These are phyloP conservation scores for Kodamaea nitidulidarum DNA, from an alignment of 805 yeast genomes.

Conservation along the genomic window DNA sequence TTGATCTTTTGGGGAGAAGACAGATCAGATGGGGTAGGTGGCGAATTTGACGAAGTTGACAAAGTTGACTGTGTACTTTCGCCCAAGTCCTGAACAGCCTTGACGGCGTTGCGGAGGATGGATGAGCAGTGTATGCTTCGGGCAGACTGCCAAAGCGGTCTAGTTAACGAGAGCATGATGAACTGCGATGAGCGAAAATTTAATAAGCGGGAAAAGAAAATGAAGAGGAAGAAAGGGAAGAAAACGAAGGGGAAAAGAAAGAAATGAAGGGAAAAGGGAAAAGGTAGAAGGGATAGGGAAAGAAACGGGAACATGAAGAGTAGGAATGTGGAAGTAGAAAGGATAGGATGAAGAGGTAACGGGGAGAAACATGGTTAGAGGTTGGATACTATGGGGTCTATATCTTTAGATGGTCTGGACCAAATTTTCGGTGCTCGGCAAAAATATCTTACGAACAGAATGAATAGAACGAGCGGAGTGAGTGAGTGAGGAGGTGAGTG, in stretches of 20 bases:
- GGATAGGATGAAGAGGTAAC: not conserved
- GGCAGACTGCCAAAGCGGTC: slow-evolving; percentile 1
- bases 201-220: not conserved
- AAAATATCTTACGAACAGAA: no score
- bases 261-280: not conserved
- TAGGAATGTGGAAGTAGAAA: not conserved
- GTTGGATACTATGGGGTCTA: no score
- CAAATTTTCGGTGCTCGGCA: no score
- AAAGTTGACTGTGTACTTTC: no score
- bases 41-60: not conserved
- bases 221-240: not conserved
- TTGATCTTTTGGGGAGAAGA: no score
- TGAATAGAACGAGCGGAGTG: no score
- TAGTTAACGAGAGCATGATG: not conserved
- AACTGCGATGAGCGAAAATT: not conserved
- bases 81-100: not conserved
- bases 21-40: not conserved
- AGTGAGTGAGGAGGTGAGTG: no score
- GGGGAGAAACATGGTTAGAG: no score
- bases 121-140: not conserved
- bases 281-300: not conserved
- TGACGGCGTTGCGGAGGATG: not conserved
- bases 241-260: not conserved
- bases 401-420: no score
- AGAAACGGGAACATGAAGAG: not conserved